Evolutionary conservation across 2,329 filamentous ascomycete genomes (phyloP), one percentile per base, ranked within the genome.

Genomic region (Venturia asperata): DNA sequence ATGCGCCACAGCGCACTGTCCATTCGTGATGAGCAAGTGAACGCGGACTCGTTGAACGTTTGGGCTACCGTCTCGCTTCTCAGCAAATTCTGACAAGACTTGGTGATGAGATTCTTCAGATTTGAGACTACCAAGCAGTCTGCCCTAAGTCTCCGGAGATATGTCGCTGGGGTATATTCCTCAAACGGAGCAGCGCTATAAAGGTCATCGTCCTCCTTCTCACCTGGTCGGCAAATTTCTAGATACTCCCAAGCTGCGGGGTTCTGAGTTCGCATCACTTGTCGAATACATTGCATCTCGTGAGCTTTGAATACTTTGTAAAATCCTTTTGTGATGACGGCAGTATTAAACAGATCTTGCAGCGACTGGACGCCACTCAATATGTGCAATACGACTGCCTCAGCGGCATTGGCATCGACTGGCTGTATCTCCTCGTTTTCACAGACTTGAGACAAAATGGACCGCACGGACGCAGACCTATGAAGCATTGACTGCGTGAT

Each of bases 1-100:
- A 88, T 82, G 1, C 85, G 81, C 83, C 84, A 87, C 61, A 87
- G 79, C 0, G 85, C 85, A 71, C 86, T 80, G 66, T 87, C 82
- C 34, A 87, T 78, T 65, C 84, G 80, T 49, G 77, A 76, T 1
- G 81, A 78, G 10, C 79, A 77, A 2, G 72, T 69, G 10, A 78
- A 75, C 55, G 79, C 77, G 24, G 77, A 72, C 4, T 80, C 81
- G 1, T 79, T 75, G 3, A 87, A 76, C 1, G 83, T 83, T 27
- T 75, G 74, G 6, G 82, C 77, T 0, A 85, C 64, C 5, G 27
- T 58, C 27, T 66, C 42, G 7, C n/a, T 27, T 17, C 65, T 41
- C 34, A 66, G 11, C 15, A 67, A 24, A 17, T 39, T 43, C 37
- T 66, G 58, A 65, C 66, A 85, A 39, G 81, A 81, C 47, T 81